Conservation (phyloP, 176 grass and related monocot species). For the Tillandsia fasciculata region DNA sequence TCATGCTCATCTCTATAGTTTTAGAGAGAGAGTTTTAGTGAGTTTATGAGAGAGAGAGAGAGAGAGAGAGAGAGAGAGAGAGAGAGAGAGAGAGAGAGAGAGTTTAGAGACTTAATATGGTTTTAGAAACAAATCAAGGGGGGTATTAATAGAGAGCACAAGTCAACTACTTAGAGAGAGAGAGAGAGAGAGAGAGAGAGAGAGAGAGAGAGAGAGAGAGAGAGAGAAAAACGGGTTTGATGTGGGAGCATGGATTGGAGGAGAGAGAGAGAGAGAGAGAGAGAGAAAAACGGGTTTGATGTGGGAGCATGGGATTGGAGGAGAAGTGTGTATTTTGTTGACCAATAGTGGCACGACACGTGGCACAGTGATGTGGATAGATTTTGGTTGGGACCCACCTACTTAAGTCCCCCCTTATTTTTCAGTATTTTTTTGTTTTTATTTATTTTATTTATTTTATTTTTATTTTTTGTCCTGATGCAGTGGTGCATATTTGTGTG, state of each 20-base stretch:
- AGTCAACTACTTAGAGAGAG: slow-evolving; percentile 2
- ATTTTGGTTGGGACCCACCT: background rate
- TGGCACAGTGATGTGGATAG: background rate
- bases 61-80: slow-evolving; percentile 5
- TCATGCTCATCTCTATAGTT: slow-evolving; percentile 32
- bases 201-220: too few species aligned
- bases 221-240: too few species aligned
- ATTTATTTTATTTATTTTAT: background rate
- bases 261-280: background rate
- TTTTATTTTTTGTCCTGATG: background rate
- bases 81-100: slow-evolving; percentile 6
- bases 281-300: background rate
- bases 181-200: background rate
- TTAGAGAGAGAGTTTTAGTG: slow-evolving; percentile 1
- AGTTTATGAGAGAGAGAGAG: background rate
- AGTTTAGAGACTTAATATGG: too few species aligned
- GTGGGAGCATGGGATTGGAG: background rate
- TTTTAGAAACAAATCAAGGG: background rate
- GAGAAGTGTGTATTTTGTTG: background rate
- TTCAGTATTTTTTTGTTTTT: background rate
- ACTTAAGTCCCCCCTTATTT: background rate
- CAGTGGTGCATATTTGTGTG: too few species aligned
- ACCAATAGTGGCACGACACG: background rate
- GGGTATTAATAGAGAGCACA: background rate
- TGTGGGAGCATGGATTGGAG: too few species aligned